Percentiles rank a stretch among this genome's conserved stretches.
Conservation (phyloP, 139 green algal species). For the Zygnema cylindricum region DNA sequence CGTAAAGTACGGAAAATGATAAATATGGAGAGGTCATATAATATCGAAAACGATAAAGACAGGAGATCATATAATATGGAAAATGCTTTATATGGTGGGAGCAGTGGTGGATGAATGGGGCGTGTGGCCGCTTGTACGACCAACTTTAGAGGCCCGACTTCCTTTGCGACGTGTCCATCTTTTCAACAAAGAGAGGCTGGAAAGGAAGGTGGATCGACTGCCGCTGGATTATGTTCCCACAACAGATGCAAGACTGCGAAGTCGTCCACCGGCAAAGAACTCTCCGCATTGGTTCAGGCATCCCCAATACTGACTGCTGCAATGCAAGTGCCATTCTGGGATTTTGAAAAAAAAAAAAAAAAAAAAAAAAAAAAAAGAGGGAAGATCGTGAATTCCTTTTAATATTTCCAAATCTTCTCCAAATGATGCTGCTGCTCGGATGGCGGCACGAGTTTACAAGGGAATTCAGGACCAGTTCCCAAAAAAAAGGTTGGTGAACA, state of each 20-base stretch:
- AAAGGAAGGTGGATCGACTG: conserved; percentile 70
- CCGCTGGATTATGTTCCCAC: conserved; percentile 49
- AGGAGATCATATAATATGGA: background rate
- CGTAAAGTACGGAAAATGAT: background rate
- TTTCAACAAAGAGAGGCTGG: conserved; percentile 67
- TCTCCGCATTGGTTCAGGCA: conserved; percentile 57
- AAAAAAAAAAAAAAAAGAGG: no score
- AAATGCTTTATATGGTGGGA: background rate
- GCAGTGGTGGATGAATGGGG: conserved; percentile 69
- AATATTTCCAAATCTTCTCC: conserved; percentile 15
- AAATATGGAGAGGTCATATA: background rate
- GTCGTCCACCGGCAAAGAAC: conserved; percentile 83
- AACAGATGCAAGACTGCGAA: conserved; percentile 76
- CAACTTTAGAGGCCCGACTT: conserved; percentile 78
- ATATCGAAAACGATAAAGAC: background rate
- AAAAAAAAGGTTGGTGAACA: conserved; percentile 22
- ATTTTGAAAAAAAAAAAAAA: no score
- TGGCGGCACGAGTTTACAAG: conserved; percentile 28
- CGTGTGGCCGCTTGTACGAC: conserved; percentile 72
- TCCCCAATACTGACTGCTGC: no score
- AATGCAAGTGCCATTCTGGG: no score
- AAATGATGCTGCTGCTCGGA: conserved; percentile 14
- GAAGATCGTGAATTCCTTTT: no score
- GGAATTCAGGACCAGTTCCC: conserved; percentile 51
- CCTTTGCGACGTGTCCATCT: conserved; percentile 75